Evolutionary conservation across 768 basidiomycete species (phyloP).

Genomic region (Rickenella mellea): DNA sequence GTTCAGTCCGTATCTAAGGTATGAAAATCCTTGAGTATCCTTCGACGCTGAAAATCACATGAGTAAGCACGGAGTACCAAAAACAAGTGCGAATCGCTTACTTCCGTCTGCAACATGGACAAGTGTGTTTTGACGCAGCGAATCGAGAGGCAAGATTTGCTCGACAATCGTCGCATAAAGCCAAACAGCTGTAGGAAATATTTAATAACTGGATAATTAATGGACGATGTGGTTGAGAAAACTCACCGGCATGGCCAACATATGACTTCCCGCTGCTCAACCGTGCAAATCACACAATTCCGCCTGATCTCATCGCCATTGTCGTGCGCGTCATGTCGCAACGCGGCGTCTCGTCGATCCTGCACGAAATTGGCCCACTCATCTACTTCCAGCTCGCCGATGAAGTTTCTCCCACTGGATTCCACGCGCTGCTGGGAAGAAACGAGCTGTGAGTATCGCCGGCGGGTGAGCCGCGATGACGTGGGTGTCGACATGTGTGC

Average conservation of each 20-base stretch:
- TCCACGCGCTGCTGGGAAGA: constrained; percentile 10
- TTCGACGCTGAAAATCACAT: constrained; percentile 24
- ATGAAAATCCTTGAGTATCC: constrained; percentile 58
- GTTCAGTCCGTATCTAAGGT: constrained; percentile 29
- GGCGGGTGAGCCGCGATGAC: constrained; percentile 39
- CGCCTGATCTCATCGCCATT: constrained; percentile 16
- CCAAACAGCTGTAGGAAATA: constrained; percentile 26
- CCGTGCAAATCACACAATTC: constrained; percentile 63
- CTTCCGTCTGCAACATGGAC: constrained; percentile 54
- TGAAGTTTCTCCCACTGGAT: not conserved
- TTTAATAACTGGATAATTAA: not conserved
- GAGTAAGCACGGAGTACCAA: not conserved
- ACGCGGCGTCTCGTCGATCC: constrained; percentile 17
- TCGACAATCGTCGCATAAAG: constrained; percentile 58
- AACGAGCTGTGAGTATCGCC: constrained; percentile 31
- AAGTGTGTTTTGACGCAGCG: constrained; percentile 48
- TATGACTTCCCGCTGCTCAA: constrained; percentile 59
- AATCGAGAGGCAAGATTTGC: constrained; percentile 48
- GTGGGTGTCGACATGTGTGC: constrained; percentile 41
- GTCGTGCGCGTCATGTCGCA: constrained; percentile 6
- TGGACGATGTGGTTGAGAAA: not conserved
- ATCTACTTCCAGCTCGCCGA: constrained; percentile 8
- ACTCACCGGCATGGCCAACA: constrained; percentile 80
- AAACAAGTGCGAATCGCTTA: constrained; percentile 14
- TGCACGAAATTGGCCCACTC: constrained; percentile 21